A percentile compares a stretch with the other conserved stretches of the same genome.
Evolutionary conservation across 345 rosid genomes (phyloP).

Genomic region (Eucalyptus shirleyi): DNA sequence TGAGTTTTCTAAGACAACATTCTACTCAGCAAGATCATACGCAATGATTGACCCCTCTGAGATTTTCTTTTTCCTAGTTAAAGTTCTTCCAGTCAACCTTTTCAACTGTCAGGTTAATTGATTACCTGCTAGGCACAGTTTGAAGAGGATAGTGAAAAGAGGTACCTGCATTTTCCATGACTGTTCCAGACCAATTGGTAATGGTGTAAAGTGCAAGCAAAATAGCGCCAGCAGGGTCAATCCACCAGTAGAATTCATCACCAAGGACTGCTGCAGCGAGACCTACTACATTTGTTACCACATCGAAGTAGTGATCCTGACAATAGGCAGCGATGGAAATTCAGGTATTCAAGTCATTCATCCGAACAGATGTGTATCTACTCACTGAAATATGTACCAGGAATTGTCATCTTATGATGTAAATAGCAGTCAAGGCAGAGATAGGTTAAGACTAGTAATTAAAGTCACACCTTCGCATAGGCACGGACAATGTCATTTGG

Average conservation of each 20-base stretch:
- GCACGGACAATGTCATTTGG: slow-evolving; percentile 81
- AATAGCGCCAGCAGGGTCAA: slow-evolving; percentile 83
- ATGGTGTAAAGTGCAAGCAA: slow-evolving; percentile 84
- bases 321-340: background rate
- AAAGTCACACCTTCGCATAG: slow-evolving; percentile 54
- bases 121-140: background rate
- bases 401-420: background rate
- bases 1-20: background rate
- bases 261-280: slow-evolving; percentile 76
- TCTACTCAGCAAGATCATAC: background rate
- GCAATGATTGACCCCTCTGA: background rate
- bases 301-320: slow-evolving; percentile 92
- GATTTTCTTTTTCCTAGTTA: background rate
- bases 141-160: background rate
- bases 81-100: background rate
- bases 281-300: slow-evolving; percentile 80
- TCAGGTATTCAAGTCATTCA: background rate
- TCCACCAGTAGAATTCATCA: slow-evolving; percentile 75
- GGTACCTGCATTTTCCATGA: slow-evolving; percentile 81
- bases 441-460: background rate
- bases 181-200: slow-evolving; percentile 78
- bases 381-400: background rate
- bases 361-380: background rate
- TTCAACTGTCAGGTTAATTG: background rate
- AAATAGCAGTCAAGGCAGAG: background rate